Conservation (phyloP, 805 yeast species). For the Candida corydali region DNA sequence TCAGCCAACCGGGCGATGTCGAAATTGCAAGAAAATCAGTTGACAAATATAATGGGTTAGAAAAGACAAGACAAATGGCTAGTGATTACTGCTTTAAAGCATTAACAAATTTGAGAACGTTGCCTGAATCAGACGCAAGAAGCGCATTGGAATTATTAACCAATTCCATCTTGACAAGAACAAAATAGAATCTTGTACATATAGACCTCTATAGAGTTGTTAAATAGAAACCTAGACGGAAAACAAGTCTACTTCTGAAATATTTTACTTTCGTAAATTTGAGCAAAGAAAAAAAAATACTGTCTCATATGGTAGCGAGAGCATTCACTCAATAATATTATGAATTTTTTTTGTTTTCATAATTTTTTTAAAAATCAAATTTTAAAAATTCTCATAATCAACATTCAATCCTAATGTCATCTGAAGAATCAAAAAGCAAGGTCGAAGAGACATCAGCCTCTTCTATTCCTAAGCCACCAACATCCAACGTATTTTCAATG, state of each 20-base stretch:
- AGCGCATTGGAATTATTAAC: conserved; percentile 84
- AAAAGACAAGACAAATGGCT: conserved; percentile 72
- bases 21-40: conserved; percentile 78
- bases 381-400: too few relatives aligned
- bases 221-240: too few relatives aligned
- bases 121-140: conserved; percentile 88
- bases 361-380: too few relatives aligned
- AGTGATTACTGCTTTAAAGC: conserved; percentile 75
- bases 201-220: too few relatives aligned
- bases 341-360: conserved; percentile 1
- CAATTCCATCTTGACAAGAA: conserved; percentile 76
- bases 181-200: conserved; percentile 40
- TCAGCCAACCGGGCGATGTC: conserved; percentile 76
- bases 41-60: conserved; percentile 65
- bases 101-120: conserved; percentile 57
- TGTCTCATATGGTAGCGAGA: conserved; percentile 1
- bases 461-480: conserved; percentile 56
- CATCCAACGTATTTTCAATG: conserved; percentile 86
- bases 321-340: neutral
- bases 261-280: too few relatives aligned
- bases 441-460: conserved; percentile 18
- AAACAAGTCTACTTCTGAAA: too few relatives aligned
- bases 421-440: conserved; percentile 15
- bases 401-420: too few relatives aligned
- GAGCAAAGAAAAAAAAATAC: too few relatives aligned